Evolutionary conservation across 73 alveolate genomes (phyloP), one percentile per base, ranked within the genome.

Genomic region (Durusdinium trenchii): DNA sequence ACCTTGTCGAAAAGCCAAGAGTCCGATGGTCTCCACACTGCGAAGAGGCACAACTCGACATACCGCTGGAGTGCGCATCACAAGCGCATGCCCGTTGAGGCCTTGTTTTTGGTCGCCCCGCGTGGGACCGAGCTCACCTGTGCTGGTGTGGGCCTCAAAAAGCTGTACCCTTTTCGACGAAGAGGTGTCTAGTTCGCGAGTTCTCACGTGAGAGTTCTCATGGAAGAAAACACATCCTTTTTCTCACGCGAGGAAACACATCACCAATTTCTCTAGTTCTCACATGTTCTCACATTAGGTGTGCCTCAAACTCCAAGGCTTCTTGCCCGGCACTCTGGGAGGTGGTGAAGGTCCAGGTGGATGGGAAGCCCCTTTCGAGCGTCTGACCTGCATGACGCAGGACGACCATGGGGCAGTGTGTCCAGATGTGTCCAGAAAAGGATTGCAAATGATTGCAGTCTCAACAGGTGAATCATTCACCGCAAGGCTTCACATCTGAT

Each of bases 311-410:
- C 52, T 6, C 57, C 57, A 9, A 86, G 95, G 95, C 95, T 86
- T 86, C 36, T 83, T 86, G 36, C 95, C 95, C 3, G 95, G 95
- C 48, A 52, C 82, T 35, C 61, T 86, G 60, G 95, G 95, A 3
- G 95, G 95, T 10, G 95, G 95, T 6, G 23, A 23, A 2, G 95
- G 95, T 2, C 95, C 82, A 28, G 95, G 95, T 62, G 95, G 95
- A 45, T 86, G 95, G 95, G 83, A 36, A n/a, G 95, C 57, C 45
- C 30, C 91, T 42, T 57, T 76, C 36, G 95, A 86, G 71, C 95
- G 95, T 61, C 20, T 86, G 32, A 48, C 95, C 83, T 86, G 95
- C 60, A 86, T 64, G 64, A 86, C 95, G 52, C 95, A 86, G 95
- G 95, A 54, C 10, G n/a, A n/a, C n/a, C n/a, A n/a, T n/a, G n/a